These are phyloP conservation scores for Ophiostoma novo-ulmi DNA, from an alignment of 2,329 filamentous ascomycete genomes.

Conservation along the genomic window DNA sequence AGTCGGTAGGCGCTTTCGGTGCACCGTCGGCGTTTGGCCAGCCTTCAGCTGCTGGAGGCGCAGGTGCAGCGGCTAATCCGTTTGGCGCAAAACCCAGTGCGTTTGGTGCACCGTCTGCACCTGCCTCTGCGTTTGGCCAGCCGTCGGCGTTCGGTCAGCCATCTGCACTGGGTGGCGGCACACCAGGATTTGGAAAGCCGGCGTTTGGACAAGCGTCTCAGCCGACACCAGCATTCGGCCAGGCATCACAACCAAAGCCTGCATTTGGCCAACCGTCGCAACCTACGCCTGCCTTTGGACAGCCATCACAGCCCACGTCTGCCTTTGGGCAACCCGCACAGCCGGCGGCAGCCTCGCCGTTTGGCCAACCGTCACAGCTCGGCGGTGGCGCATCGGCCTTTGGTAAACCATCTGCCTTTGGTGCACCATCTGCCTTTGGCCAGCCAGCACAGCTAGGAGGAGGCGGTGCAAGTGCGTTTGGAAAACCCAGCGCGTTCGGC, in stretches of 20 bases:
- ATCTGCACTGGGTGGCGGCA: conserved; percentile 24
- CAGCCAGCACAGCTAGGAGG: conserved; percentile 30
- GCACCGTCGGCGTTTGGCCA: conserved; percentile 17
- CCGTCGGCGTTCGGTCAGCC: conserved; percentile 31
- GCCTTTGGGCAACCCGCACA: conserved; percentile 29
- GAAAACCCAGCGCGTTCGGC: conserved; percentile 36
- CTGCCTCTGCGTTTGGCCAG: conserved; percentile 11
- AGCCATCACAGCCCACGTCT: conserved; percentile 27
- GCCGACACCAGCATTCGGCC: conserved; percentile 27
- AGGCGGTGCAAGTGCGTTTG: conserved; percentile 22
- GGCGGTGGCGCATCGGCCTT: background rate
- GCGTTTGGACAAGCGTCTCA: conserved; percentile 6
- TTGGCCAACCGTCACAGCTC: conserved; percentile 39
- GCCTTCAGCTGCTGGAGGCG: background rate
- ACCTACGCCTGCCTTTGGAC: conserved; percentile 26
- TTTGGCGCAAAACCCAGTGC: conserved; percentile 21
- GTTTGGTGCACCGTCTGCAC: conserved; percentile 23
- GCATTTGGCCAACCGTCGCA: conserved; percentile 34
- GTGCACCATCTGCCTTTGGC: conserved; percentile 25
- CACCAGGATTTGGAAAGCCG: conserved; percentile 24
- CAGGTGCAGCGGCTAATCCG: conserved; percentile 18
- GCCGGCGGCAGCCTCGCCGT: conserved; percentile 29
- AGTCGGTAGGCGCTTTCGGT: conserved; percentile 23
- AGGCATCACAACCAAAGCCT: conserved; percentile 25
- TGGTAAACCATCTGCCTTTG: conserved; percentile 33